Percentiles rank a stretch among this genome's conserved stretches.
These are phyloP conservation scores for Malassezia yamatoensis DNA, from an alignment of 1,284 basidiomycete genomes.

Conservation along the genomic window DNA sequence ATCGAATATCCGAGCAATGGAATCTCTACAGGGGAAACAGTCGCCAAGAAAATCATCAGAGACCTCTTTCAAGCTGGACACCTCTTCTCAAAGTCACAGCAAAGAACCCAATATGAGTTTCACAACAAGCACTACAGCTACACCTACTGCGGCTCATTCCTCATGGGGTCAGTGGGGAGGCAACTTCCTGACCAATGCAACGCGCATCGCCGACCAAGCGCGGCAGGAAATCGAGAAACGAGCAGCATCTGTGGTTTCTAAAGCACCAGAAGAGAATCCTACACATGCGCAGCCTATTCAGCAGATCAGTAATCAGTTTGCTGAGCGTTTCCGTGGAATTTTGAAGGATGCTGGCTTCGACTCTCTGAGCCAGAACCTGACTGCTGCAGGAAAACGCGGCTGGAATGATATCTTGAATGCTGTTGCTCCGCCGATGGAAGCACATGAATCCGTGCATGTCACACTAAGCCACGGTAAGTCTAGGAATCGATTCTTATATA, in stretches of 20 bases:
- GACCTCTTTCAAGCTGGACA: neutral
- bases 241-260: constrained; percentile 19
- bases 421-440: constrained; percentile 92
- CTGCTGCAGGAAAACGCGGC: constrained; percentile 32
- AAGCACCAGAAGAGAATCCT: neutral
- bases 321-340: constrained; percentile 33
- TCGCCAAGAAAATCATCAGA: no score
- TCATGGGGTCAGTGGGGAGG: constrained; percentile 54
- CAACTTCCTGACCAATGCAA: constrained; percentile 50
- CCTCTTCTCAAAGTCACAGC: neutral
- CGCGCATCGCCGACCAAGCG: constrained; percentile 42
- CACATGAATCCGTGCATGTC: constrained; percentile 92
- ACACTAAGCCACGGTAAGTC: constrained; percentile 73
- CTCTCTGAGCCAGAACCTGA: constrained; percentile 35
- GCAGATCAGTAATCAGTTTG: constrained; percentile 29
- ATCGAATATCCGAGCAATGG: no score
- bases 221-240: constrained; percentile 41
- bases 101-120: neutral
- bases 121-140: neutral
- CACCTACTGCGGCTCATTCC: neutral
- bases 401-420: constrained; percentile 73
- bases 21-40: no score
- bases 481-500: neutral
- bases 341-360: constrained; percentile 35
- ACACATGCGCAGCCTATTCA: neutral